Evolutionary conservation across 805 yeast species (phyloP).

Genomic region (Metschnikowia colocasiae): DNA sequence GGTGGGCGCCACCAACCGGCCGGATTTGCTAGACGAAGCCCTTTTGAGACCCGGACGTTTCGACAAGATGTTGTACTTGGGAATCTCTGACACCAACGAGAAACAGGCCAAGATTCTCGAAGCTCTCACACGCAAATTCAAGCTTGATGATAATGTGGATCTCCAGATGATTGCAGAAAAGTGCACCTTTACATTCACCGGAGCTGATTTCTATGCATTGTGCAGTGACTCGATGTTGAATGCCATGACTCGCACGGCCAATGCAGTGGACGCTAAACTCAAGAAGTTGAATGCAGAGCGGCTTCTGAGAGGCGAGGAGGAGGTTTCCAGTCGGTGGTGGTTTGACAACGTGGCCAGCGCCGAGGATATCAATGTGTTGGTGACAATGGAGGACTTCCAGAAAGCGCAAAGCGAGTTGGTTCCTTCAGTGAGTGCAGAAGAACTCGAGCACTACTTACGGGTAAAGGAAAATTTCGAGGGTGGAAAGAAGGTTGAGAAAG

Average conservation of each 20-base stretch:
- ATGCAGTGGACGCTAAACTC: slow-evolving; percentile 65
- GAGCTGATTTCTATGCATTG: slow-evolving; percentile 96
- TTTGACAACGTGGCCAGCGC: slow-evolving; percentile 73
- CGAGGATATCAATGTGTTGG: slow-evolving; percentile 66
- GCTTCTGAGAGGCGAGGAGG: slow-evolving; percentile 30
- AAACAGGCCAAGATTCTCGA: slow-evolving; percentile 82
- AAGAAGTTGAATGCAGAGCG: slow-evolving; percentile 42
- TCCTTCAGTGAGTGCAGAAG: slow-evolving; percentile 88
- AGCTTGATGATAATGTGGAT: slow-evolving; percentile 56
- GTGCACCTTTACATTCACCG: slow-evolving; percentile 91
- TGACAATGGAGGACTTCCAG: slow-evolving; percentile 68
- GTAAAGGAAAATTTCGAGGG: slow-evolving; percentile 86
- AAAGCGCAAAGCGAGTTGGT: slow-evolving; percentile 67
- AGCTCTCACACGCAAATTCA: slow-evolving; percentile 85
- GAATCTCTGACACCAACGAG: slow-evolving; percentile 86
- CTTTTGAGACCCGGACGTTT: slow-evolving; percentile 90
- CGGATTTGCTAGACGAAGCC: slow-evolving; percentile 93
- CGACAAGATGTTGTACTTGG: slow-evolving; percentile 90
- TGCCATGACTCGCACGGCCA: slow-evolving; percentile 91
- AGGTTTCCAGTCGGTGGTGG: slow-evolving; percentile 79
- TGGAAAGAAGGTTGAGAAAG: slow-evolving; percentile 37
- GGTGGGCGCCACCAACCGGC: slow-evolving; percentile 98
- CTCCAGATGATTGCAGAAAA: slow-evolving; percentile 54
- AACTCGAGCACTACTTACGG: slow-evolving; percentile 71
- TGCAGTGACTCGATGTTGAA: slow-evolving; percentile 94